These are phyloP conservation scores for Artemisia argyi DNA, from an alignment of 129 eudicot species.

Conservation along the genomic window DNA sequence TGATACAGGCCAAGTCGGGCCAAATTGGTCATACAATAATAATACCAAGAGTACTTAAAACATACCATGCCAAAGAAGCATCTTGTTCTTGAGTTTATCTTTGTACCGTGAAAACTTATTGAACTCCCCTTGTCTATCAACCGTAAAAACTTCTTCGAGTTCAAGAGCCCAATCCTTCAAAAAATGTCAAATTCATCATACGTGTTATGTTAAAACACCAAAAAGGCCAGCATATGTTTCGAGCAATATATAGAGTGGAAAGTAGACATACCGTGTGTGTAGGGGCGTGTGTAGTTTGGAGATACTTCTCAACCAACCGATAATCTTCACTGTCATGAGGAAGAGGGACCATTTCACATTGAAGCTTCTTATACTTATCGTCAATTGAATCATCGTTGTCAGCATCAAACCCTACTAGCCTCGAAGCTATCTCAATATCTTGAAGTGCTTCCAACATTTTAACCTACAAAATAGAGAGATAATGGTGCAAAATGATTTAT, in stretches of 20 bases:
- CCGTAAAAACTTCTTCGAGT: slow-evolving; percentile 89
- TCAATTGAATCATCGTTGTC: slow-evolving; percentile 74
- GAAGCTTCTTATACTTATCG: slow-evolving; percentile 83
- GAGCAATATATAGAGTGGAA: background rate
- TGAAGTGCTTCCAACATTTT: slow-evolving; percentile 99
- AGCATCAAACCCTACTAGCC: slow-evolving; percentile 84
- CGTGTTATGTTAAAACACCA: slow-evolving; percentile 7
- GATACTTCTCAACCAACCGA: slow-evolving; percentile 76
- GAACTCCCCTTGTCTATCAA: slow-evolving; percentile 86
- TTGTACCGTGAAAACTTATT: slow-evolving; percentile 77
- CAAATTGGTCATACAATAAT: background rate
- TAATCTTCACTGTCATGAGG: slow-evolving; percentile 84
- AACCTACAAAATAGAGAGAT: slow-evolving; percentile 52
- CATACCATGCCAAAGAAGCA: slow-evolving; percentile 99
- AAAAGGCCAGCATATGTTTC: slow-evolving; percentile 1
- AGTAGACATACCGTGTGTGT: slow-evolving; percentile 69
- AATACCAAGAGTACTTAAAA: background rate
- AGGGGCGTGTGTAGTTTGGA: slow-evolving; percentile 96
- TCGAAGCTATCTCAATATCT: slow-evolving; percentile 98
- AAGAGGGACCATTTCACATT: slow-evolving; percentile 84
- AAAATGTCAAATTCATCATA: background rate
- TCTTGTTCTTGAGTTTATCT: slow-evolving; percentile 81
- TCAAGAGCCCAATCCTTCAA: slow-evolving; percentile 91
- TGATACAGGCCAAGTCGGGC: background rate
- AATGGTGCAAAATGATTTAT: background rate